Conservation (phyloP, 2,329 filamentous ascomycete genomes). For the Laburnicola sp. region DNA sequence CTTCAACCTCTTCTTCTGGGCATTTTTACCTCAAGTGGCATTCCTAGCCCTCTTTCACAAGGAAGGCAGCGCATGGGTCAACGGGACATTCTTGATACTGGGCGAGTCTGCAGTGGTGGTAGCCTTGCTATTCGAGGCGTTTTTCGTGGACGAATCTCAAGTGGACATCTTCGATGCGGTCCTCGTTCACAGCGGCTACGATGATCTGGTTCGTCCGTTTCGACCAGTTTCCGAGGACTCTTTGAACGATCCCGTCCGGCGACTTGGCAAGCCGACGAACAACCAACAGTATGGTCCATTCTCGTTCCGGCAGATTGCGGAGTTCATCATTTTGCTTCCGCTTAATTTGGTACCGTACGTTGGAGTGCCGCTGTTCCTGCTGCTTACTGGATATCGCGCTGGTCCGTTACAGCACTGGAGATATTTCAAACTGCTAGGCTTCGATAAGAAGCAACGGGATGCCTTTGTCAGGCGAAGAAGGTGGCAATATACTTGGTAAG, state of each 20-base stretch:
- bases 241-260: conserved; percentile 69
- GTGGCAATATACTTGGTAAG: conserved; percentile 82
- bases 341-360: conserved; percentile 85
- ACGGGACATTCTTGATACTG: conserved; percentile 81
- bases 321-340: conserved; percentile 69
- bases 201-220: conserved; percentile 53
- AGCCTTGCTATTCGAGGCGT: conserved; percentile 58
- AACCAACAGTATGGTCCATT: conserved; percentile 83
- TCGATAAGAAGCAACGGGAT: conserved; percentile 74
- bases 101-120: conserved; percentile 65
- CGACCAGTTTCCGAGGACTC: conserved; percentile 68
- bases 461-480: conserved; percentile 66
- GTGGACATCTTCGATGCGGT: conserved; percentile 79
- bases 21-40: conserved; percentile 85
- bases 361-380: conserved; percentile 81
- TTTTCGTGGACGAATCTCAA: conserved; percentile 69
- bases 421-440: conserved; percentile 79
- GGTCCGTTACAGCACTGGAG: conserved; percentile 90
- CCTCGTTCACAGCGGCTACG: conserved; percentile 72
- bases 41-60: conserved; percentile 90
- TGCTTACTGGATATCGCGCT: conserved; percentile 83
- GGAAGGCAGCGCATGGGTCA: conserved; percentile 78
- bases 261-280: conserved; percentile 78
- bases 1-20: conserved; percentile 81
- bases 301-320: conserved; percentile 85